Conservation (phyloP, 1,139 yeast species). For the Pichia sp. region DNA sequence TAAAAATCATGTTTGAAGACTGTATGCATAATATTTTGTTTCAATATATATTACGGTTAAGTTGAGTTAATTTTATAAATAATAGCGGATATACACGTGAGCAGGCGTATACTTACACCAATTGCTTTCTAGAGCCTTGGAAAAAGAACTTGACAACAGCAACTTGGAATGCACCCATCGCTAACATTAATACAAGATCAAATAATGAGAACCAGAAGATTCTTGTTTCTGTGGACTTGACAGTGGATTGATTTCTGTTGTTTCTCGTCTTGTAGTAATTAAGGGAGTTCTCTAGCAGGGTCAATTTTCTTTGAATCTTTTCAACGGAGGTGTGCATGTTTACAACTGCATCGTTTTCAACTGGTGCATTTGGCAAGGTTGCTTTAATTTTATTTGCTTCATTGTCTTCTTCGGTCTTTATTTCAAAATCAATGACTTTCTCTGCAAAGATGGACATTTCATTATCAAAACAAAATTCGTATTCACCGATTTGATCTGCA, state of each 20-base stretch:
- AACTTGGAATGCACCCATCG: slow-evolving; percentile 82
- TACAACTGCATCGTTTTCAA: slow-evolving; percentile 52
- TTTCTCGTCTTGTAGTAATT: slow-evolving; percentile 90
- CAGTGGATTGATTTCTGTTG: slow-evolving; percentile 87
- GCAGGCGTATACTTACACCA: slow-evolving; percentile 56
- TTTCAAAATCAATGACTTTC: slow-evolving; percentile 85
- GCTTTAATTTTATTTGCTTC: slow-evolving; percentile 43
- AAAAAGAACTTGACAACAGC: slow-evolving; percentile 80
- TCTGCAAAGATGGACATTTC: slow-evolving; percentile 83
- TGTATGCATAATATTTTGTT: no score
- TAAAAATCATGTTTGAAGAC: no score
- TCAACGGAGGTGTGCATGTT: slow-evolving; percentile 54
- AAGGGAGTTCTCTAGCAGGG: slow-evolving; percentile 56
- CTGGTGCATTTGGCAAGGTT: slow-evolving; percentile 57
- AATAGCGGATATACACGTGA: no score
- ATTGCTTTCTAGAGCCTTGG: slow-evolving; percentile 75
- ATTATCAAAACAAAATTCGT: slow-evolving; percentile 86
- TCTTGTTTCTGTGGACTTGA: slow-evolving; percentile 79
- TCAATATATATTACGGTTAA: no score
- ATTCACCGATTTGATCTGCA: slow-evolving; percentile 73
- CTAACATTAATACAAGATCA: slow-evolving; percentile 76
- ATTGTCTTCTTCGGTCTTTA: slow-evolving; percentile 53
- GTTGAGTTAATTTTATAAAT: no score
- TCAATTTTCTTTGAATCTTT: slow-evolving; percentile 62
- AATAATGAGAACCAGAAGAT: slow-evolving; percentile 78